These are phyloP conservation scores for Pichia paraexigua DNA, from an alignment of 805 yeast genomes.

Conservation along the genomic window DNA sequence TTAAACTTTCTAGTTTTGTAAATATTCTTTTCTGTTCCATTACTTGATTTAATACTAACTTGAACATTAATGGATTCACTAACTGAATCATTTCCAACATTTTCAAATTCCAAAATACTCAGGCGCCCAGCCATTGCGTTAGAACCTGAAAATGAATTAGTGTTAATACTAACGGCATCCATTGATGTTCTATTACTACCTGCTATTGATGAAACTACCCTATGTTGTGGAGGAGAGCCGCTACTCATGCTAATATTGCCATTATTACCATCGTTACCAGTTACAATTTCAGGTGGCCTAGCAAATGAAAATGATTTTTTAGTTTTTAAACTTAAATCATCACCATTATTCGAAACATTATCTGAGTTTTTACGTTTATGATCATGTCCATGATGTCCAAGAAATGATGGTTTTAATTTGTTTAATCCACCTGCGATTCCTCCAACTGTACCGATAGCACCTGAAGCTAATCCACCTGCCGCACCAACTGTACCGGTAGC, in stretches of 20 bases:
- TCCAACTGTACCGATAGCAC: slow-evolving; percentile 33
- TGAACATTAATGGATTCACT: slow-evolving; percentile 40
- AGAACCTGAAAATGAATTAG: slow-evolving; percentile 14
- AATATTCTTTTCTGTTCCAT: slow-evolving; percentile 42
- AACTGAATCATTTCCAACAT: slow-evolving; percentile 5
- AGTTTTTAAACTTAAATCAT: too few species aligned
- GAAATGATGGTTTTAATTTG: neutral
- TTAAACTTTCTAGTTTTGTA: slow-evolving; percentile 58
- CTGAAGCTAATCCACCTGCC: slow-evolving; percentile 29
- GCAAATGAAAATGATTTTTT: neutral
- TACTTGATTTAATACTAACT: slow-evolving; percentile 34
- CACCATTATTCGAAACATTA: slow-evolving; percentile 2
- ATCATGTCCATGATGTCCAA: neutral
- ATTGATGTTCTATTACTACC: slow-evolving; percentile 8
- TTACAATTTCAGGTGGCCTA: neutral
- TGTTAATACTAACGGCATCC: slow-evolving; percentile 27
- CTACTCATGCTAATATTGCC: neutral
- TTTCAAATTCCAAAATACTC: slow-evolving; percentile 34
- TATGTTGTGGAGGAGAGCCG: neutral
- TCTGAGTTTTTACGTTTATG: slow-evolving; percentile 29
- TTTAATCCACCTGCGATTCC: slow-evolving; percentile 25
- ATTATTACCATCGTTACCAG: neutral
- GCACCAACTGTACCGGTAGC: slow-evolving; percentile 37
- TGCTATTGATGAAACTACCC: slow-evolving; percentile 4
- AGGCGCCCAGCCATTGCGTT: slow-evolving; percentile 46